phyloP scores from a whole-genome alignment of 2,329 filamentous ascomycete species.

The Colletotrichum sp. region DNA sequence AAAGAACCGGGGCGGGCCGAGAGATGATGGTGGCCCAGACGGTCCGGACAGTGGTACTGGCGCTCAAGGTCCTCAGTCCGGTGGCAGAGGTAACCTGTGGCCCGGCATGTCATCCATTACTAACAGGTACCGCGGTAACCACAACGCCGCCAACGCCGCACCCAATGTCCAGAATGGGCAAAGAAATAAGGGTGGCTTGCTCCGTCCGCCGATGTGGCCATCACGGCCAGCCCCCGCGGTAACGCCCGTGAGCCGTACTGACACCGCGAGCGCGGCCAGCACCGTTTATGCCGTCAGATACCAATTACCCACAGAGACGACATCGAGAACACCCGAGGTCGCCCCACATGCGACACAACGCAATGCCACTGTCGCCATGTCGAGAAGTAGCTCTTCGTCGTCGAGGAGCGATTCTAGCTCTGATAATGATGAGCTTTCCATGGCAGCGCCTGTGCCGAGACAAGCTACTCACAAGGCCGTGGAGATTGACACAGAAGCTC shows the following conservation, averaged over 20 bases:
- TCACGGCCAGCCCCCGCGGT: constrained; percentile 58
- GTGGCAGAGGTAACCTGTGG: constrained; percentile 40
- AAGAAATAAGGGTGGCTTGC: constrained; percentile 36
- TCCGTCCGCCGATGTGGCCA: constrained; percentile 60
- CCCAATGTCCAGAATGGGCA: constrained; percentile 24
- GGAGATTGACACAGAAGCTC: constrained; percentile 31
- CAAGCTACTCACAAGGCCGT: constrained; percentile 8
- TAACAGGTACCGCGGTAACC: constrained; percentile 35
- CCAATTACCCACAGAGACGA: constrained; percentile 60
- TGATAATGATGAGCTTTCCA: constrained; percentile 26
- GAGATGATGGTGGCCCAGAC: constrained; percentile 24
- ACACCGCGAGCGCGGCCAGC: constrained; percentile 68
- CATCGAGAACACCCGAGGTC: constrained; percentile 23
- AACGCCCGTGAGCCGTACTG: constrained; percentile 65
- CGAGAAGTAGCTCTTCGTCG: not conserved
- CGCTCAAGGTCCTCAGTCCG: constrained; percentile 23
- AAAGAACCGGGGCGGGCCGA: constrained; percentile 35
- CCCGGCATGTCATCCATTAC: constrained; percentile 45
- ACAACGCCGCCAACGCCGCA: not conserved
- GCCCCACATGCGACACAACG: constrained; percentile 11
- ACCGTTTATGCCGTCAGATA: constrained; percentile 69
- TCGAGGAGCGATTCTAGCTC: not conserved
- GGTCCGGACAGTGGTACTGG: constrained; percentile 20
- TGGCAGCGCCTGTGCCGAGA: constrained; percentile 19
- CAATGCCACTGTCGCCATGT: not conserved